Evolutionary conservation across 768 basidiomycete genomes (phyloP), one percentile per base, ranked within the genome.

Genomic region (Dictyophora rubrovolvata): DNA sequence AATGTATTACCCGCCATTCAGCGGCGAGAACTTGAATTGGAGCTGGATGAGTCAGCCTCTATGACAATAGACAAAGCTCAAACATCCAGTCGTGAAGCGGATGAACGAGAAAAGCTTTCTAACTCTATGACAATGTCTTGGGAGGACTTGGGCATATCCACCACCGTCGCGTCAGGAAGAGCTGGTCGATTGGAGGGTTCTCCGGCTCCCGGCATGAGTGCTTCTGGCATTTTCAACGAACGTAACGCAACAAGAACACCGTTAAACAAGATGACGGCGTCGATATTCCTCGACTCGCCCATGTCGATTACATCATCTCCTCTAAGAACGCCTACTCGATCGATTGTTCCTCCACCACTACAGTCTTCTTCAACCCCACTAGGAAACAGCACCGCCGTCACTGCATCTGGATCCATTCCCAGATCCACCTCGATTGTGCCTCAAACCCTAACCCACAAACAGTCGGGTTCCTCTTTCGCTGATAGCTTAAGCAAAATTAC

Each of bases 161-260:
- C 48, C 9, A 49, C 20, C 42, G 21, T 17, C 20, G 34, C 28
- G 18, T 35, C 17, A n/a, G 17, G 10, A 21, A 47, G 57, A 12
- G 16, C 57, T 1, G 57, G 50, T 17, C 36, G 49, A 36, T 47
- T 59, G 33, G 57, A 59, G 23, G 57, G 57, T 8, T 59, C 57
- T n/a, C 57, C 57, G 1, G 57, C 49, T 20, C 57, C 57, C 1
- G 47, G 34, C 2, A 34, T 22, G 21, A 51, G 20, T 20, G 12
- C 21, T 12, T 51, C 28, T 12, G 21, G 21, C 12, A 51, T 34
- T 11, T 51, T 34, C 14, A 42, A 12, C n/a, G 42, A n/a, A 42
- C 42, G 42, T n/a, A 42, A 42, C 10, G 42, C 42, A 42, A 14
- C 42, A 14, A 4, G 42, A n/a, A 42, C 42, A 42, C 42, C 42